Evolutionary conservation across 192 early-diverging fungal species (phyloP), one percentile per base, ranked within the genome.

Genomic region (Phycomyces nitens): DNA sequence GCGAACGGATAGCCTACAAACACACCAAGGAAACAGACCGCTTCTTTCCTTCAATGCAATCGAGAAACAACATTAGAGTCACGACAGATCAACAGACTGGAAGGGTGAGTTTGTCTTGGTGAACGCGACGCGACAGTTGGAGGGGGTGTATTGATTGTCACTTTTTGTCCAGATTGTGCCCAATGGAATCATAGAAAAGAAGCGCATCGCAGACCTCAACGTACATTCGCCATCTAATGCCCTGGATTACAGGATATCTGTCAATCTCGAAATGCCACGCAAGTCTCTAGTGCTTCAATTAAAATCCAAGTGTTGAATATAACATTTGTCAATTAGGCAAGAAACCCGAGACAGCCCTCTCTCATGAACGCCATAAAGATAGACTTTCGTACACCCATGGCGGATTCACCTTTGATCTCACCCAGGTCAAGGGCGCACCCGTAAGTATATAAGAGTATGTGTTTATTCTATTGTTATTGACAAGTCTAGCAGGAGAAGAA

Each of bases 211-310:
- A 0, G 83, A 94, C 63, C 70, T 97, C n/a, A 87, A 97, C 70
- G 84, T 97, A 14, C 91, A 85, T 68, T 89, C 85, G 39, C 95
- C 95, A 15, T 77, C 82, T 22, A 86, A 85, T 7, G 75, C 80
- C 11, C 79, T 97, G 29, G 95, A 97, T 71, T 93, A 88, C 68
- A 82, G 95, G 49, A 90, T 97, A 56, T 86, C 91, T 14, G 82
- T 95, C 65, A 95, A 88, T 68, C 56, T 87, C 49, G 95, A 97
- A 78, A 66, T 78, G 0, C 84, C 86, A 55, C 68, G 80, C 74
- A 71, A 16, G 62, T 58, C 11, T 73, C 62, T 58, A 75, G 70
- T 10, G 71, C 74, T 53, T 38, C 21, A 23, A 22, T 64, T 49
- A 0, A 5, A 22, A 34, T 34, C 29, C 29, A 2, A 34, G 7